A percentile compares a stretch with the other conserved stretches of the same genome.
These are phyloP conservation scores for Simplicillium sp. DNA, from an alignment of 2,329 filamentous ascomycete genomes.

Conservation along the genomic window DNA sequence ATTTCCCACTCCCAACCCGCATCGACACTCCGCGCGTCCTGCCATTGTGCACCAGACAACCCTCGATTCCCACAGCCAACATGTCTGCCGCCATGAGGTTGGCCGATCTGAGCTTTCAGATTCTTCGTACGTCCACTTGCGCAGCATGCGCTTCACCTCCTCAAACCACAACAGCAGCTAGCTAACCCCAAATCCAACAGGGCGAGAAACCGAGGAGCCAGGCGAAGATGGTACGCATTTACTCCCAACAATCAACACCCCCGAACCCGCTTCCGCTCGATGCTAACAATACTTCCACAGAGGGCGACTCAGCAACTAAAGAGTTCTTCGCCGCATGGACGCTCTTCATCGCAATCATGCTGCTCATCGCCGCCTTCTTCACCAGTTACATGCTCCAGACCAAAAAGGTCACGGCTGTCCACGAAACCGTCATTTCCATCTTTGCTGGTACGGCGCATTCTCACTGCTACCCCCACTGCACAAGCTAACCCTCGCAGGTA, in stretches of 20 bases:
- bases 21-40: not conserved
- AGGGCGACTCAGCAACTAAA: conserved; percentile 76
- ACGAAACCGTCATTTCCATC: conserved; percentile 97
- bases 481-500: conserved; percentile 47
- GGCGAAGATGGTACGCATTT: conserved; percentile 4
- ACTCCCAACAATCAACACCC: not conserved
- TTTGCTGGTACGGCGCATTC: conserved; percentile 61
- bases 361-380: conserved; percentile 90
- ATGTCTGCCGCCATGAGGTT: conserved; percentile 1
- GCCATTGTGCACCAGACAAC: not conserved
- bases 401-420: conserved; percentile 92
- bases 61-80: not conserved
- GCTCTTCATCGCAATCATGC: conserved; percentile 89
- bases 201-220: conserved; percentile 4
- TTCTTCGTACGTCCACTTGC: conserved; percentile 5
- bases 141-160: not conserved
- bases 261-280: not conserved
- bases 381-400: conserved; percentile 95
- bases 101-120: conserved; percentile 2
- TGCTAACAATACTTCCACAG: conserved; percentile 20
- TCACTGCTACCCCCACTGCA: not conserved
- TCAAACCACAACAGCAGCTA: not conserved
- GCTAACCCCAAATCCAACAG: conserved; percentile 1
- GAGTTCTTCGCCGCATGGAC: conserved; percentile 96
- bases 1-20: not conserved